phyloP scores from a whole-genome alignment of 768 basidiomycete species.

The Psilocybe tampanensis region DNA sequence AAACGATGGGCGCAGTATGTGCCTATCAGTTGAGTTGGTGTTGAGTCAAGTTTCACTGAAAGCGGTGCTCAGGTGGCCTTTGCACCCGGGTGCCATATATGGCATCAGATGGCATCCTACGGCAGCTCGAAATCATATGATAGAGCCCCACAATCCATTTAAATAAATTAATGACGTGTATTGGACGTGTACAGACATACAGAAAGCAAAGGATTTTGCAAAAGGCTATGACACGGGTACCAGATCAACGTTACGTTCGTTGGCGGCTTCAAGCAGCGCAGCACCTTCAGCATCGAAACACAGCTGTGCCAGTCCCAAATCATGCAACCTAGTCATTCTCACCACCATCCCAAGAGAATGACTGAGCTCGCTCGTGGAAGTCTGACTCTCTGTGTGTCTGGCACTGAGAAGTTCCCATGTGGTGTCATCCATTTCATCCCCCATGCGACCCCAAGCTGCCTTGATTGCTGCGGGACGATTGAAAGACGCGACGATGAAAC shows the following conservation, averaged over 20 bases:
- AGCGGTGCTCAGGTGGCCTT: too few species aligned
- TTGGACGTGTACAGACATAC: too few species aligned
- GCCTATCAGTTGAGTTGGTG: too few species aligned
- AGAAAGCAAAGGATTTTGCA: too few species aligned
- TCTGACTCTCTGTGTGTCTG: slow-evolving; percentile 31
- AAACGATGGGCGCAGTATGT: too few species aligned
- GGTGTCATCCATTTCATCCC: slow-evolving; percentile 66
- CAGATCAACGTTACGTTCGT: background rate
- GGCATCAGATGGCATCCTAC: too few species aligned
- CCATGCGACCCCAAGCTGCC: slow-evolving; percentile 68
- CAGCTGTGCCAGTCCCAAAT: slow-evolving; percentile 73
- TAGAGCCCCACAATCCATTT: too few species aligned
- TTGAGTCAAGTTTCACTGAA: too few species aligned
- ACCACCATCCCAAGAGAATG: slow-evolving; percentile 61
- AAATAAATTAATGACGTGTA: too few species aligned
- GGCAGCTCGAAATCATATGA: too few species aligned
- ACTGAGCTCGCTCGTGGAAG: slow-evolving; percentile 36
- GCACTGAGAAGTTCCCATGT: slow-evolving; percentile 65
- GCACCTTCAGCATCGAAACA: slow-evolving; percentile 40
- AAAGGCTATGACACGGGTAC: too few species aligned
- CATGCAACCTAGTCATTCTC: slow-evolving; percentile 75
- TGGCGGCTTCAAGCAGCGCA: slow-evolving; percentile 7
- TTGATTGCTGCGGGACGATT: slow-evolving; percentile 65
- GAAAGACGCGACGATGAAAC: slow-evolving; percentile 74
- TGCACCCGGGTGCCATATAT: too few species aligned